Evolutionary conservation across 805 yeast genomes (phyloP).

Genomic region (Kazachstania psychrophila): DNA sequence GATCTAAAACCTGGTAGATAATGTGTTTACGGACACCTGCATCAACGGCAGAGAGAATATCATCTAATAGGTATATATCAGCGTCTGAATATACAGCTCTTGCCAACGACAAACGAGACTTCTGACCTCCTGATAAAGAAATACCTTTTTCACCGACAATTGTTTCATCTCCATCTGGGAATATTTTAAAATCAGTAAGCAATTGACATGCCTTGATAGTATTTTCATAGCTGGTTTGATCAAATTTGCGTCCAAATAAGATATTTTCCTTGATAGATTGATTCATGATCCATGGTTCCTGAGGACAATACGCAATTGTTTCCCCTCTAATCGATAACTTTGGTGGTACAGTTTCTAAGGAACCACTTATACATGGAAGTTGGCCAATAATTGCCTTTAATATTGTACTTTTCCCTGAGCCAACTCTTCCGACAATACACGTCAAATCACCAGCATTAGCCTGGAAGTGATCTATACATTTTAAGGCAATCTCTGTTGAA

Average conservation of each 20-base stretch:
- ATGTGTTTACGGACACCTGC: constrained; percentile 56
- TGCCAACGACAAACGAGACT: constrained; percentile 55
- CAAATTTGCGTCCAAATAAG: constrained; percentile 40
- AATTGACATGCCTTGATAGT: constrained; percentile 44
- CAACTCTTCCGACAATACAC: constrained; percentile 60
- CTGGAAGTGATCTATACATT: constrained; percentile 36
- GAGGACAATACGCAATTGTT: constrained; percentile 52
- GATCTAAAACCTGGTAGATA: constrained; percentile 40
- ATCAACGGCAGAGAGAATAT: constrained; percentile 62
- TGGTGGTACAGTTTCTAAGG: constrained; percentile 19
- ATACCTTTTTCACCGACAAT: constrained; percentile 55
- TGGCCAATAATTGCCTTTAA: constrained; percentile 48
- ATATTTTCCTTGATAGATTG: constrained; percentile 43
- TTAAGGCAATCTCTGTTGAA: constrained; percentile 42
- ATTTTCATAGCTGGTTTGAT: constrained; percentile 33
- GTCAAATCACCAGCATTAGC: constrained; percentile 47
- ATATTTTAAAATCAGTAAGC: constrained; percentile 36
- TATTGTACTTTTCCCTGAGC: constrained; percentile 57
- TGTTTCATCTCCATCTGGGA: constrained; percentile 47
- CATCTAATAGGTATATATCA: constrained; percentile 54
- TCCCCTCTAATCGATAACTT: constrained; percentile 22
- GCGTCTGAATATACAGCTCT: constrained; percentile 58
- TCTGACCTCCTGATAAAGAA: constrained; percentile 54
- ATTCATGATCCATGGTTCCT: constrained; percentile 47
- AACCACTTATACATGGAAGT: constrained; percentile 32